These are phyloP conservation scores for Mucor irregularis DNA, from an alignment of 371 early-diverging fungal genomes.

Conservation along the genomic window DNA sequence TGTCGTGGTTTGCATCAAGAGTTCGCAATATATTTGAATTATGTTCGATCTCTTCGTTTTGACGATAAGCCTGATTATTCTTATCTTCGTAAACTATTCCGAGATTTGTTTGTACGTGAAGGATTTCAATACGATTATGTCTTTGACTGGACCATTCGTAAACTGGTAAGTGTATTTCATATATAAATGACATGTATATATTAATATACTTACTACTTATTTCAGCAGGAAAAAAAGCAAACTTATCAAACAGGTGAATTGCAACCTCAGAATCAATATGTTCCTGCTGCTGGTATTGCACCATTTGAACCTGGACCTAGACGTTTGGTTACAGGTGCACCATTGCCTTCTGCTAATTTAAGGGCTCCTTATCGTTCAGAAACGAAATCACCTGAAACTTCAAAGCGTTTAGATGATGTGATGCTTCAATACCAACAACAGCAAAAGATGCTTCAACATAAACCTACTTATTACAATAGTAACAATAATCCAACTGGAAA, in stretches of 20 bases:
- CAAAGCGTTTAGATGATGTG: slow-evolving; percentile 50
- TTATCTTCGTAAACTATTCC: slow-evolving; percentile 95
- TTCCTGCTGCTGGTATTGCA: slow-evolving; percentile 4
- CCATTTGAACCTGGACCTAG: slow-evolving; percentile 18
- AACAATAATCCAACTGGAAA: slow-evolving; percentile 5
- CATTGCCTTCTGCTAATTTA: slow-evolving; percentile 32
- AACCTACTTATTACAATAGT: slow-evolving; percentile 15
- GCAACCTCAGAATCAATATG: slow-evolving; percentile 12
- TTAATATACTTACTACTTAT: background rate
- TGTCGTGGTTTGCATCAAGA: slow-evolving; percentile 96
- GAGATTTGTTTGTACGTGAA: slow-evolving; percentile 94
- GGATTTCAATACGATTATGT: slow-evolving; percentile 96
- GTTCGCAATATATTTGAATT: slow-evolving; percentile 96
- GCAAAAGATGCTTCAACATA: slow-evolving; percentile 40
- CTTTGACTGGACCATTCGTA: slow-evolving; percentile 93
- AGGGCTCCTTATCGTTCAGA: slow-evolving; percentile 38
- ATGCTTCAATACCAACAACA: slow-evolving; percentile 56
- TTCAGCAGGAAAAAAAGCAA: slow-evolving; percentile 33
- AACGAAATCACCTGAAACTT: slow-evolving; percentile 48
- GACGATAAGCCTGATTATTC: slow-evolving; percentile 99
- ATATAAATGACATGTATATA: background rate
- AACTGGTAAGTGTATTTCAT: slow-evolving; percentile 37
- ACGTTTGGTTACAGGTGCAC: slow-evolving; percentile 23
- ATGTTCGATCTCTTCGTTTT: slow-evolving; percentile 95
- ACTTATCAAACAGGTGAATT: slow-evolving; percentile 10